phyloP scores from a whole-genome alignment of 2,329 filamentous ascomycete species.

The Clarireedia homoeocarpa region DNA sequence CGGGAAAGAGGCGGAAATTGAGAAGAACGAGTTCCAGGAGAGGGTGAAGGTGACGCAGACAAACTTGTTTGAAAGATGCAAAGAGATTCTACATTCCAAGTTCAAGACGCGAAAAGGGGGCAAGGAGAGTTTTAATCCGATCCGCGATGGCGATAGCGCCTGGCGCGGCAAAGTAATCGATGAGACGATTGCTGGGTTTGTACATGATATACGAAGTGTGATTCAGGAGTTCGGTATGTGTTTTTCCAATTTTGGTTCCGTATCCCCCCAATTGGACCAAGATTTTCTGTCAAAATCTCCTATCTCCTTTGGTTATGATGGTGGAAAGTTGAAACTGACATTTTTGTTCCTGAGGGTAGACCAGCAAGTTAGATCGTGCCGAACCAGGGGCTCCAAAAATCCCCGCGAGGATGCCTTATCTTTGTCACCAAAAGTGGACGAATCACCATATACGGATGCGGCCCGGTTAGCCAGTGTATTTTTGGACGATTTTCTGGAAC shows the following conservation, averaged over 20 bases:
- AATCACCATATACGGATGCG: slow-evolving; percentile 21
- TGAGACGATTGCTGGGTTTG: slow-evolving; percentile 17
- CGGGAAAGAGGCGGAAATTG: slow-evolving; percentile 15
- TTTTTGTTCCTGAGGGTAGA: slow-evolving; percentile 10
- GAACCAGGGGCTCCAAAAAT: slow-evolving; percentile 10
- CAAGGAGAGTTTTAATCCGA: slow-evolving; percentile 28
- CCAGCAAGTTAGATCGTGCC: slow-evolving; percentile 18
- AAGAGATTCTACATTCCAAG: slow-evolving; percentile 29
- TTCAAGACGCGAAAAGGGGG: slow-evolving; percentile 29
- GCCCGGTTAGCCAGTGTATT: slow-evolving; percentile 26
- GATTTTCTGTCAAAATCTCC: not conserved
- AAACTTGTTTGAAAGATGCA: slow-evolving; percentile 27
- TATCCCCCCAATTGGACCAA: not conserved
- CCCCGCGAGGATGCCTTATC: slow-evolving; percentile 2
- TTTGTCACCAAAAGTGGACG: slow-evolving; percentile 5
- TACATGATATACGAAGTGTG: slow-evolving; percentile 20
- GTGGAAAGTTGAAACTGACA: slow-evolving; percentile 13
- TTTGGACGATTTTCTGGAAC: slow-evolving; percentile 26
- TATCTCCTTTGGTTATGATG: not conserved
- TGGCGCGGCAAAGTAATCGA: slow-evolving; percentile 21
- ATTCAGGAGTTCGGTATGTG: slow-evolving; percentile 23
- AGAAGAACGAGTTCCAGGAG: slow-evolving; percentile 18
- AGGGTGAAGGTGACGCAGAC: slow-evolving; percentile 23
- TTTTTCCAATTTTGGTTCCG: not conserved
- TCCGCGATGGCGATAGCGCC: slow-evolving; percentile 24